Evolutionary conservation across 129 eudicot species (phyloP).

Genomic region (Chrysanthemum lavandulifolium): DNA sequence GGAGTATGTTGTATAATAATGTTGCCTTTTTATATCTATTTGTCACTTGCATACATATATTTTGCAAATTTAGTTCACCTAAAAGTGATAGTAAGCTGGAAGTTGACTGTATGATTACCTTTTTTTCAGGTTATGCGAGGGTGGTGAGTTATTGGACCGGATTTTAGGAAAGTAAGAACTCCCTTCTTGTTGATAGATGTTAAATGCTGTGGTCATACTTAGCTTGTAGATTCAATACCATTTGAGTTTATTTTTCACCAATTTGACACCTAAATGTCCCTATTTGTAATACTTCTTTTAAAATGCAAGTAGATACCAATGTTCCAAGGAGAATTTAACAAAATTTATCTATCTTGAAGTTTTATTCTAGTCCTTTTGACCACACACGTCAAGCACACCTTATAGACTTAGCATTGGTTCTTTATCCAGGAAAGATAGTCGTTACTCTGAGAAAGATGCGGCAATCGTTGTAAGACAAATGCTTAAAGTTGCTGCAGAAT

Average conservation of each 20-base stretch:
- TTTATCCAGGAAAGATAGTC: conserved; percentile 82
- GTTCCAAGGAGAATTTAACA: not conserved
- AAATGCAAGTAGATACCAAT: not conserved
- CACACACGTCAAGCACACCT: conserved; percentile 14
- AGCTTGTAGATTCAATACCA: not conserved
- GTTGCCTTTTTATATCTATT: conserved; percentile 16
- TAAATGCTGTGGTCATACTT: conserved; percentile 20
- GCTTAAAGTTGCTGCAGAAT: conserved; percentile 98
- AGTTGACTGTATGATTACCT: conserved; percentile 13
- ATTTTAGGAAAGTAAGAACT: conserved; percentile 80
- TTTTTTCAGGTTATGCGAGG: conserved; percentile 80
- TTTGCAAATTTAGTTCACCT: too few relatives aligned
- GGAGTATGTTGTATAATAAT: conserved; percentile 67
- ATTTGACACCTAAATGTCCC: not conserved
- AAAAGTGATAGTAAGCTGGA: conserved; percentile 4
- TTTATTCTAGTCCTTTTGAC: conserved; percentile 5
- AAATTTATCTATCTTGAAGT: conserved; percentile 4
- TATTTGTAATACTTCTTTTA: not conserved
- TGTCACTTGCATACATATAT: too few relatives aligned
- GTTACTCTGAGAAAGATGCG: conserved; percentile 96
- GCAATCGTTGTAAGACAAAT: conserved; percentile 91
- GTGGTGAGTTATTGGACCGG: conserved; percentile 94
- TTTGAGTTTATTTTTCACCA: not conserved
- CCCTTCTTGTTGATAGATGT: conserved; percentile 8
- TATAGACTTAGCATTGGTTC: conserved; percentile 14